Evolutionary conservation across 164 flowering plant genomes (phyloP).

Genomic region (Macadamia integrifolia): DNA sequence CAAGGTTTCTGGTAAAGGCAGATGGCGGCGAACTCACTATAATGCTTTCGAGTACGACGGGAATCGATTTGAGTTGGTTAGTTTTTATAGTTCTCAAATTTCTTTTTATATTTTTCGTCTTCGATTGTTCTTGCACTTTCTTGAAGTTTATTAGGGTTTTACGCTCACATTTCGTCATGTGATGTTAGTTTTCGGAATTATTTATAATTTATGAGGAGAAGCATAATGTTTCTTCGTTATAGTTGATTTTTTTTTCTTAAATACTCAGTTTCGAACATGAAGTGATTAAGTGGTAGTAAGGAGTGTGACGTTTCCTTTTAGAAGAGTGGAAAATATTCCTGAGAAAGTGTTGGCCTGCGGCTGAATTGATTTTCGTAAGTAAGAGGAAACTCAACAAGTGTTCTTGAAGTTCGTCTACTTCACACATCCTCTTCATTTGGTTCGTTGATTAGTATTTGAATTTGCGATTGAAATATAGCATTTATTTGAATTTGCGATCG

Average conservation of each 20-base stretch:
- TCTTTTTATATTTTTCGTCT: background rate
- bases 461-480: background rate
- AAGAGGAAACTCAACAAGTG: no score
- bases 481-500: background rate
- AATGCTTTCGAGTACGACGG: slow-evolving; percentile 64
- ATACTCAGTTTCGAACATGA: no score
- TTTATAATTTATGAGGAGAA: background rate
- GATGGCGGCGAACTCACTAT: slow-evolving; percentile 40
- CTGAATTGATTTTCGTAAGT: no score
- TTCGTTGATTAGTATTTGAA: background rate
- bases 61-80: slow-evolving; percentile 52
- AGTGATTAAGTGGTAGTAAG: no score
- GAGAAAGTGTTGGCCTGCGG: no score
- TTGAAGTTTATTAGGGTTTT: background rate
- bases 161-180: background rate
- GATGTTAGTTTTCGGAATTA: background rate
- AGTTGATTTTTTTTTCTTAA: background rate
- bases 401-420: background rate
- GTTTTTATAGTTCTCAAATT: slow-evolving; percentile 9
- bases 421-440: no score
- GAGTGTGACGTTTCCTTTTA: no score
- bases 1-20: slow-evolving; percentile 61
- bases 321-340: no score
- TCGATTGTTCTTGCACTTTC: background rate
- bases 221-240: background rate